A percentile compares a stretch with the other conserved stretches of the same genome.
These are phyloP conservation scores for Brettanomyces custersianus DNA, from an alignment of 805 yeast species.

Conservation along the genomic window DNA sequence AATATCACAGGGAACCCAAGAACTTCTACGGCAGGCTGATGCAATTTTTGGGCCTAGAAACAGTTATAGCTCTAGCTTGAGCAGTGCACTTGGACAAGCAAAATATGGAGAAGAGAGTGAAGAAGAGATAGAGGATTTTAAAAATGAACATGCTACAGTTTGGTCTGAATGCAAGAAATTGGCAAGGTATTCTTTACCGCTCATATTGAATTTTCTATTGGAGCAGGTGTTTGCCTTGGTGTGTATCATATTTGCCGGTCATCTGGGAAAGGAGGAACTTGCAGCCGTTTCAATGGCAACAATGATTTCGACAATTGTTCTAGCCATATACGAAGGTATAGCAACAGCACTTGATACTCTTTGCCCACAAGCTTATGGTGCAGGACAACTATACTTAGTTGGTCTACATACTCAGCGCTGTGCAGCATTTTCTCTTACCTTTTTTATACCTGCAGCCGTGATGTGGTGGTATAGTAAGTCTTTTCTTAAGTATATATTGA, in stretches of 20 bases:
- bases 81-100: background rate
- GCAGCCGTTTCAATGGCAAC: constrained; percentile 73
- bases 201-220: constrained; percentile 56
- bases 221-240: constrained; percentile 57
- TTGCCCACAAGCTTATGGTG: constrained; percentile 75
- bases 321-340: constrained; percentile 69
- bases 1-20: constrained; percentile 6
- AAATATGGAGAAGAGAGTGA: constrained; percentile 3
- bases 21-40: constrained; percentile 18
- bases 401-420: constrained; percentile 65
- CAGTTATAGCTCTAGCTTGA: constrained; percentile 8
- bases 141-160: constrained; percentile 17
- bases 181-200: constrained; percentile 40
- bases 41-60: constrained; percentile 14
- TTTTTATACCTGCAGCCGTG: constrained; percentile 49
- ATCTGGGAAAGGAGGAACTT: constrained; percentile 59
- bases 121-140: constrained; percentile 23
- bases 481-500: constrained; percentile 36
- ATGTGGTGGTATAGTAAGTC: constrained; percentile 55
- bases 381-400: constrained; percentile 51
- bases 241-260: constrained; percentile 71
- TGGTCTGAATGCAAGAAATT: constrained; percentile 26
- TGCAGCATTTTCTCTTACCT: constrained; percentile 48
- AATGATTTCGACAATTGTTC: constrained; percentile 70
- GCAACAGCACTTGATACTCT: constrained; percentile 69